phyloP scores from a whole-genome alignment of 192 early-diverging fungal species.

The Linnemannia zychae region DNA sequence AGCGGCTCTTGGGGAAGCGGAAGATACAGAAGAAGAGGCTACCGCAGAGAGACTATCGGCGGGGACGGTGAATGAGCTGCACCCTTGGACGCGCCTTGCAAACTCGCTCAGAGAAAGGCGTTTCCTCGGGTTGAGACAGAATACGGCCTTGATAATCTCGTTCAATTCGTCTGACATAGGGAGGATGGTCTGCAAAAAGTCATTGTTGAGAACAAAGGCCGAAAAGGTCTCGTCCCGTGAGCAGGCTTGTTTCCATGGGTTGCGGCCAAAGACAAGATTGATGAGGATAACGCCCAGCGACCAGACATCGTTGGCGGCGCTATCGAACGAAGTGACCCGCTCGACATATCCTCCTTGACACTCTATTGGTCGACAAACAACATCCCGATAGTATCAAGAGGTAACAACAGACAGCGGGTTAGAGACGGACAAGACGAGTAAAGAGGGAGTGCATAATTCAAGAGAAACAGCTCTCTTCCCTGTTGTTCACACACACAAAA shows the following conservation, averaged over 20 bases:
- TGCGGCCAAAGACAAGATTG: conserved; percentile 82
- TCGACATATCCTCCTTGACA: conserved; percentile 79
- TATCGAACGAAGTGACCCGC: conserved; percentile 67
- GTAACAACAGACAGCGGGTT: not conserved
- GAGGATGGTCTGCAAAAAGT: conserved; percentile 74
- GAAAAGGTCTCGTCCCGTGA: conserved; percentile 70
- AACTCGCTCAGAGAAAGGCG: conserved; percentile 62
- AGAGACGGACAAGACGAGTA: conserved; percentile 1
- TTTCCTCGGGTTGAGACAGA: conserved; percentile 60
- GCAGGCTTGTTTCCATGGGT: conserved; percentile 84
- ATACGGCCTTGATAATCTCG: conserved; percentile 65
- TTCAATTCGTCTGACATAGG: conserved; percentile 72
- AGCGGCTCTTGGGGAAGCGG: not conserved
- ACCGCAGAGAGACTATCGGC: not conserved
- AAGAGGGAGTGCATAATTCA: conserved; percentile 16
- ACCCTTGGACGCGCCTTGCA: conserved; percentile 56
- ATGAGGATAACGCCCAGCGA: conserved; percentile 97
- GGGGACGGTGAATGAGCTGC: conserved; percentile 59
- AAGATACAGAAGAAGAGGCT: not conserved
- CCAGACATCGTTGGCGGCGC: conserved; percentile 86
- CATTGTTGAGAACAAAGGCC: conserved; percentile 61
- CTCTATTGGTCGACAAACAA: conserved; percentile 54
- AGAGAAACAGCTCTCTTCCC: not conserved
- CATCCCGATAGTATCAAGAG: not conserved
- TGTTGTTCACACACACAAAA: not conserved